These are phyloP conservation scores for Aspergillus vadensis DNA, from an alignment of 2,329 filamentous ascomycete genomes.

Conservation along the genomic window DNA sequence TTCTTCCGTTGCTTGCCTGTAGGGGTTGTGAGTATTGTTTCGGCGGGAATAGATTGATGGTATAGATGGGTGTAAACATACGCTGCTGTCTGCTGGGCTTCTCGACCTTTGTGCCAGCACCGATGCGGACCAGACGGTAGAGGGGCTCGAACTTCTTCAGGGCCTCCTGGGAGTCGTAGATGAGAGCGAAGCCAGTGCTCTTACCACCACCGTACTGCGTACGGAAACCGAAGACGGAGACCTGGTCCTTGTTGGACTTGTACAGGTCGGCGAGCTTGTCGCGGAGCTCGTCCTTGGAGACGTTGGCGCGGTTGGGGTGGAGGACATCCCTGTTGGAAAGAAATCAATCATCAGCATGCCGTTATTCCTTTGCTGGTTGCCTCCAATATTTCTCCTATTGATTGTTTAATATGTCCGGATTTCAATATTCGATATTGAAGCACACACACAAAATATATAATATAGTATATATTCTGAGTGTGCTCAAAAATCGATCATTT, in stretches of 20 bases:
- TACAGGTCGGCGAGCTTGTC: slow-evolving; percentile 92
- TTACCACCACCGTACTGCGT: slow-evolving; percentile 99
- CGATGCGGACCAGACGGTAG: slow-evolving; percentile 94
- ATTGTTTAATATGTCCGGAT: neutral
- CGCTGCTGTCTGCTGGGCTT: slow-evolving; percentile 98
- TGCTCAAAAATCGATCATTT: neutral
- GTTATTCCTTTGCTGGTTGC: neutral
- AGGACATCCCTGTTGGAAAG: slow-evolving; percentile 81
- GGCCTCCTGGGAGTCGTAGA: slow-evolving; percentile 97
- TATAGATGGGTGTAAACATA: slow-evolving; percentile 60
- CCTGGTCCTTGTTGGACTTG: slow-evolving; percentile 97
- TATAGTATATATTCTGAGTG: neutral
- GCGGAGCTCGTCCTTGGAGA: slow-evolving; percentile 98
- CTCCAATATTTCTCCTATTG: no score
- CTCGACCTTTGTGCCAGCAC: slow-evolving; percentile 91
- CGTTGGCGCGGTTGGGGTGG: slow-evolving; percentile 96
- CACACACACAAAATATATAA: neutral
- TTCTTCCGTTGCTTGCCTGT: slow-evolving; percentile 99
- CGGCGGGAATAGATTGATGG: neutral
- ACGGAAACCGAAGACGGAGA: slow-evolving; percentile 97
- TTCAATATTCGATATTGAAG: neutral
- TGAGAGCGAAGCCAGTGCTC: slow-evolving; percentile 96
- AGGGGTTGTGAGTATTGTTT: slow-evolving; percentile 14
- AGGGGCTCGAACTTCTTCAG: slow-evolving; percentile 99
- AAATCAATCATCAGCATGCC: neutral